phyloP scores from a whole-genome alignment of 257 asterid genomes.

The Fraxinus pennsylvanica region DNA sequence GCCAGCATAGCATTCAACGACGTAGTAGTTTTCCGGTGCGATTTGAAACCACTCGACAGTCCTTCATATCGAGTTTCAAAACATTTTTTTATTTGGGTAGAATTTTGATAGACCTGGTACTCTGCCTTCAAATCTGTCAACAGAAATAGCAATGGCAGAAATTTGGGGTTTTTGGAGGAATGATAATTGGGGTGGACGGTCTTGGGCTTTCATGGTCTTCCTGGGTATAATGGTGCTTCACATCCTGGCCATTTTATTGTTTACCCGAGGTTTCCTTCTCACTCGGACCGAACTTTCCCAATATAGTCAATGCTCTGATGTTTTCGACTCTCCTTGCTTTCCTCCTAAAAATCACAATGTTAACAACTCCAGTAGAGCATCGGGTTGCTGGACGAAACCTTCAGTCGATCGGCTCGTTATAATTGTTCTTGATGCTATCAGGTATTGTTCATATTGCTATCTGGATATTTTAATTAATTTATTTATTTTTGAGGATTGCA shows the following conservation, averaged over 20 bases:
- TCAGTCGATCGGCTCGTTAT: constrained; percentile 79
- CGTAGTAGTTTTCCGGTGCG: too few species aligned
- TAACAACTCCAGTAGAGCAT: constrained; percentile 20
- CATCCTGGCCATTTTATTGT: constrained; percentile 56
- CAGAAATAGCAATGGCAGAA: not conserved
- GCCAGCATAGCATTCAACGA: too few species aligned
- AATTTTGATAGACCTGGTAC: not conserved
- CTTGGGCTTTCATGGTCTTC: constrained; percentile 58
- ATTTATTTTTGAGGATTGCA: not conserved
- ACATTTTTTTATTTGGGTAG: too few species aligned
- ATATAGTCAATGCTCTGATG: constrained; percentile 71
- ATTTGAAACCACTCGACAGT: too few species aligned
- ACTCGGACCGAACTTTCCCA: constrained; percentile 89
- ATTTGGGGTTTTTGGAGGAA: constrained; percentile 30
- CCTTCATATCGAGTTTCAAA: too few species aligned
- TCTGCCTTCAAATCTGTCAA: not conserved
- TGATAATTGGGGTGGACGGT: constrained; percentile 49
- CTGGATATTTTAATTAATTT: not conserved
- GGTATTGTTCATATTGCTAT: constrained; percentile 36
- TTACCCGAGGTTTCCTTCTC: constrained; percentile 91
- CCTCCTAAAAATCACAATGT: constrained; percentile 36
- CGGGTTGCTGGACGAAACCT: constrained; percentile 79
- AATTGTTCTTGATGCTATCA: constrained; percentile 86
- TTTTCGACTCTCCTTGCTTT: constrained; percentile 68
- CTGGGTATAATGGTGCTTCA: constrained; percentile 65